Evolutionary conservation across 1,284 basidiomycete genomes (phyloP), one percentile per base, ranked within the genome.

Genomic region (Golubevia sp.): DNA sequence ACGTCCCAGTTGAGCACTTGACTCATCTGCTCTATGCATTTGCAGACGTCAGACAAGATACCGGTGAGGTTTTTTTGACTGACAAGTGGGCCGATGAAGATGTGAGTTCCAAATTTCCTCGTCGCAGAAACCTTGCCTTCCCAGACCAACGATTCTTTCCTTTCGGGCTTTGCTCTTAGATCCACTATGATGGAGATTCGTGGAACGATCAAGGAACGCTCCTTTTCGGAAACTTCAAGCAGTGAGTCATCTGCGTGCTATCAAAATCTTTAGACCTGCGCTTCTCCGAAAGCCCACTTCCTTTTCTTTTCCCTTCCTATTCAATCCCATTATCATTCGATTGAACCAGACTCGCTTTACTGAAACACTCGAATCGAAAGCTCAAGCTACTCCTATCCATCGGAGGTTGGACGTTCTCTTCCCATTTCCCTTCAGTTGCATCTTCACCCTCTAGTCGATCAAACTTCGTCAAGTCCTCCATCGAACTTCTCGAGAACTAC

Each of bases 1-100:
- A 76, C 20, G 70, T 83, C 8, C 79, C 78, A 18, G 52, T 60
- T 11, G 52, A 58, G 44, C 52, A 68, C 13, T 68, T 84, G 21
- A 80, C 79, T 7, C 83, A 84, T 65, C 70, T 84, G 49, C 64
- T 83, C 34, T 84, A 84, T 59, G 78, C 82, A 3, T 84, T 84
- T 61, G 83, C 81, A 48, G 79, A 84, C 61, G 72, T 83, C 44
- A 70, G 75, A 23, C 70, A 77, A 0, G 79, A 80, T 48, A 73
- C 71, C 11, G 83, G 83, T 23, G 70, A 71, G 15, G 81, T 83
- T 15, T 70, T 79, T 58, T 68, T 84, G 44, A 79, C 77, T n/a
- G 83, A 84, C 61, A 60, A 69, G 20, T 84, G 83, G 83, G 68
- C 79, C 23, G 83, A 83, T 62, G 76, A 79, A 34, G 50, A 61